phyloP scores from a whole-genome alignment of 352 stramenopile species.

The Phytophthora chlamydospora region DNA sequence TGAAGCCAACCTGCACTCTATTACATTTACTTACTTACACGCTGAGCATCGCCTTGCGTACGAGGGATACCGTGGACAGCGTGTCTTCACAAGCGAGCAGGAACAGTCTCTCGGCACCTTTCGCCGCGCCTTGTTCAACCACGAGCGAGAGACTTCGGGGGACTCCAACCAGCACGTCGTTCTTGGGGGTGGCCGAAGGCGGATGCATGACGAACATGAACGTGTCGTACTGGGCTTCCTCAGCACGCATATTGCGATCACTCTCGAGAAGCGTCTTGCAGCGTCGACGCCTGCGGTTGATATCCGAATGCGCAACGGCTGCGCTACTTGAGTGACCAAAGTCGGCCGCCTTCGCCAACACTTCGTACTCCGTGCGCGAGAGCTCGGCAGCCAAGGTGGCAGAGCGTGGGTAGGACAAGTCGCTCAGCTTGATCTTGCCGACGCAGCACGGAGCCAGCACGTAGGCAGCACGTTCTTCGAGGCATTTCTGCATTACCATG shows the following conservation, averaged over 20 bases:
- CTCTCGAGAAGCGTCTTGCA: slow-evolving; percentile 87
- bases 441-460: slow-evolving; percentile 85
- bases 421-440: slow-evolving; percentile 78
- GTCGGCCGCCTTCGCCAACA: slow-evolving; percentile 78
- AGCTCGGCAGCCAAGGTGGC: slow-evolving; percentile 43
- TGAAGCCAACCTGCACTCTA: slow-evolving; percentile 8
- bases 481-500: slow-evolving; percentile 82
- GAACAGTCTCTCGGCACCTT: slow-evolving; percentile 22
- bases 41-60: slow-evolving; percentile 35
- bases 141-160: slow-evolving; percentile 31
- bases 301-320: slow-evolving; percentile 47
- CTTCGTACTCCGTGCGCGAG: slow-evolving; percentile 72
- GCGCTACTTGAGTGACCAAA: slow-evolving; percentile 62
- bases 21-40: slow-evolving; percentile 20
- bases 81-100: slow-evolving; percentile 35
- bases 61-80: slow-evolving; percentile 31
- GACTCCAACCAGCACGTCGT: slow-evolving; percentile 81
- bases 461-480: slow-evolving; percentile 61
- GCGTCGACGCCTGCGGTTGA: slow-evolving; percentile 59
- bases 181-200: slow-evolving; percentile 75
- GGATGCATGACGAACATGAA: slow-evolving; percentile 87
- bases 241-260: slow-evolving; percentile 70
- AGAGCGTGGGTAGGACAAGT: slow-evolving; percentile 68
- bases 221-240: slow-evolving; percentile 63
- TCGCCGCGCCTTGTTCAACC: not conserved